These are phyloP conservation scores for Ophiosphaerella herpotricha DNA, from an alignment of 2,329 filamentous ascomycete genomes.

Conservation along the genomic window DNA sequence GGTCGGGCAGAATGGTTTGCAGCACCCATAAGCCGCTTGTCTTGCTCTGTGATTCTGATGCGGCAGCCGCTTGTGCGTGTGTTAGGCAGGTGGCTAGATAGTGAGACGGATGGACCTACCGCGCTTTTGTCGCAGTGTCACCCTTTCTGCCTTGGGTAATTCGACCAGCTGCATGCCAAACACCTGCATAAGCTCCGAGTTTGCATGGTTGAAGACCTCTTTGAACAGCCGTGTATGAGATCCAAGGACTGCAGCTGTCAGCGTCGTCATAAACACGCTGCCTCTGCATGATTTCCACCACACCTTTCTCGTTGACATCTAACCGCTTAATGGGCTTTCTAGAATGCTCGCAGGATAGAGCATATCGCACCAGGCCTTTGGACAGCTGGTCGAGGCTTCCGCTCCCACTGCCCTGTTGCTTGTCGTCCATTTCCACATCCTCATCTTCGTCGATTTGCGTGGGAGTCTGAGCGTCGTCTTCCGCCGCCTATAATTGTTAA, in stretches of 20 bases:
- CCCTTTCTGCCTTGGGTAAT: constrained; percentile 78
- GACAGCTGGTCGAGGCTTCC: constrained; percentile 53
- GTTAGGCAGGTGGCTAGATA: not conserved
- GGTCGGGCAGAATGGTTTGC: constrained; percentile 69
- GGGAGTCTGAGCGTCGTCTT: constrained; percentile 19
- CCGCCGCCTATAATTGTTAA: constrained; percentile 15
- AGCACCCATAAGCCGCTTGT: constrained; percentile 77
- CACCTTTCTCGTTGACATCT: constrained; percentile 61
- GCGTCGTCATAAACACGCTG: not conserved
- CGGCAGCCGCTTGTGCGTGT: constrained; percentile 55
- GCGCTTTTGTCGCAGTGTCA: constrained; percentile 78
- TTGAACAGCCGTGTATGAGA: constrained; percentile 72
- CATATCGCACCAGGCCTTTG: constrained; percentile 66
- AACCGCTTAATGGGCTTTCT: constrained; percentile 61
- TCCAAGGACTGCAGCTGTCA: constrained; percentile 64
- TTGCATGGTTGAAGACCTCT: constrained; percentile 75
- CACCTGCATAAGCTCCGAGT: constrained; percentile 68
- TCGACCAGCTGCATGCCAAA: constrained; percentile 96
- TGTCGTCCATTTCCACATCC: constrained; percentile 20
- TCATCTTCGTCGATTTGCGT: constrained; percentile 31
- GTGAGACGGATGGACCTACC: constrained; percentile 54
- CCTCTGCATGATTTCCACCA: not conserved
- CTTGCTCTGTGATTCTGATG: constrained; percentile 55
- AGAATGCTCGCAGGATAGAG: constrained; percentile 64
- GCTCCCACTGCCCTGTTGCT: constrained; percentile 20